phyloP scores from a whole-genome alignment of 106 monocot species.

The Platanthera zijinensis region DNA sequence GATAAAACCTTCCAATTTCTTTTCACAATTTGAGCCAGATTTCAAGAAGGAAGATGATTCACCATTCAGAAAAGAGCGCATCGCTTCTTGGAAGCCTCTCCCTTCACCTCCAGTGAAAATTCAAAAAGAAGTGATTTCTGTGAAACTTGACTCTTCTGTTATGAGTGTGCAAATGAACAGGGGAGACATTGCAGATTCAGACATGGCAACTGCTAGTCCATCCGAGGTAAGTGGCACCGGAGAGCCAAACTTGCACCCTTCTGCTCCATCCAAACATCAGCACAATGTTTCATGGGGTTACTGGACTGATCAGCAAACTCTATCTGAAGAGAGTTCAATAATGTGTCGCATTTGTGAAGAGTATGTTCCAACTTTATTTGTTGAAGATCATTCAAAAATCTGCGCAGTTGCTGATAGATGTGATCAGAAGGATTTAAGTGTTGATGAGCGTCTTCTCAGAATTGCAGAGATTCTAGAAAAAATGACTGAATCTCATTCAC shows the following conservation, averaged over 20 bases:
- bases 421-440: constrained; percentile 86
- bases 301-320: constrained; percentile 75
- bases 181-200: constrained; percentile 16
- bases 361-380: constrained; percentile 80
- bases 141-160: constrained; percentile 22
- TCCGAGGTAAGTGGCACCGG: constrained; percentile 35
- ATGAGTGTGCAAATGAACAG: constrained; percentile 13
- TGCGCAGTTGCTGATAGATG: constrained; percentile 91
- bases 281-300: constrained; percentile 83
- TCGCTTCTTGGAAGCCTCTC: constrained; percentile 84
- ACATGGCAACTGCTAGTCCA: constrained; percentile 18
- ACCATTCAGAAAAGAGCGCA: constrained; percentile 41
- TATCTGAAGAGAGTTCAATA: constrained; percentile 74
- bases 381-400: constrained; percentile 81
- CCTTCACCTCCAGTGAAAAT: constrained; percentile 47
- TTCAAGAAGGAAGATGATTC: constrained; percentile 28
- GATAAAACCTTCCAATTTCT: constrained; percentile 56
- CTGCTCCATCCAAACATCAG: constrained; percentile 58
- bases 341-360: constrained; percentile 99
- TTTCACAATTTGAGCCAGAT: constrained; percentile 35
- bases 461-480: constrained; percentile 87
- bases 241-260: constrained; percentile 37
- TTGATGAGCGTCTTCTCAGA: constrained; percentile 79
- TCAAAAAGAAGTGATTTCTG: constrained; percentile 32
- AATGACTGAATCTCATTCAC: constrained; percentile 55